Evolutionary conservation across 306 rosid species (phyloP), one percentile per base, ranked within the genome.

Genomic region (Ormosia semicastrata): DNA sequence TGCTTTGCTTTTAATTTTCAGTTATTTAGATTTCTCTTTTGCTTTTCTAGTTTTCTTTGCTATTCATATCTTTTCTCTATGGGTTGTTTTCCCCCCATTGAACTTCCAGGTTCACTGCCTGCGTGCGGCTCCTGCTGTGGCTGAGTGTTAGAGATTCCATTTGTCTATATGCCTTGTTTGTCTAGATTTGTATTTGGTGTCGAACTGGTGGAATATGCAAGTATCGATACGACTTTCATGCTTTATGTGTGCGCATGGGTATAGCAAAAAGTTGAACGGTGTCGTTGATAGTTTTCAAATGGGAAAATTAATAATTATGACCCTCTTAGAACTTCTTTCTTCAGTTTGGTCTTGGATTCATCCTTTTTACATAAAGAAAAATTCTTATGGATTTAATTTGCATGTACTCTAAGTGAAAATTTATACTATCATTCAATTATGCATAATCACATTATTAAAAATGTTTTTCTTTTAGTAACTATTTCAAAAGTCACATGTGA

Each of bases 71-170:
- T 63, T 13, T 49, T 43, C 43, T 41, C 24, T 29, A 5, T 12
- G 49, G 30, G n/a, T n/a, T 58, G 53, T 65, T 60, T 79, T 60
- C 3, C 40, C 73, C 49, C 72, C 46, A 72, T 78, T 80, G 54
- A 69, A 84, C 57, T 81, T 84, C 0, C 97, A 95, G 98, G 83
- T 88, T 82, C 99, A 7, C 80, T 89, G 33, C 99, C 99, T 65
- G 99, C 98, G 18, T 95, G 99, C 7, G 99, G 98, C 39, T 95
- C 99, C 59, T 95, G 99, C 96, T 95, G 99, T 57, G 98, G 99
- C 44, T 95, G 75, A 92, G 64, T 36, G 50, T 14, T 40, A 2
- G 60, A 57, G 9, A 44, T 64, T 5, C 18, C 66, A 46, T 39
- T 30, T 70, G 70, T 66, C 47, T 53, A 17, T 79, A 39, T 8